Percentiles rank a stretch among this genome's conserved stretches.
Evolutionary conservation across 176 grass and related monocot genomes (phyloP).

Genomic region (Oryza longistaminata): DNA sequence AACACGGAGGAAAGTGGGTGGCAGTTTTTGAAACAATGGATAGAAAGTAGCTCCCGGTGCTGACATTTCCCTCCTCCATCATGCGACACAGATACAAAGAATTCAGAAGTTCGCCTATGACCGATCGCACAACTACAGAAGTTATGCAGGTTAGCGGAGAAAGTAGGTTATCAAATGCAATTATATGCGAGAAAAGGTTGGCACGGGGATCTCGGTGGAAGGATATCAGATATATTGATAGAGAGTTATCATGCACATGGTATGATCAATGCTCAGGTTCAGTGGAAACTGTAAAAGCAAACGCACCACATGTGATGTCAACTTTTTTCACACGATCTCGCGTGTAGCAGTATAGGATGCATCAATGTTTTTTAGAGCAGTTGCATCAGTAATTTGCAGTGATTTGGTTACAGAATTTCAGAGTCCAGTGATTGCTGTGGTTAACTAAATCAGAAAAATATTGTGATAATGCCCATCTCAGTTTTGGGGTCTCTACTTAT

Average conservation of each 20-base stretch:
- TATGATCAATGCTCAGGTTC: constrained; percentile 43
- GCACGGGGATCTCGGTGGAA: constrained; percentile 47
- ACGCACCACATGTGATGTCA: constrained; percentile 19
- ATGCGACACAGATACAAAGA: not conserved
- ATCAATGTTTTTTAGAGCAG: not conserved
- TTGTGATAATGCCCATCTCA: constrained; percentile 27
- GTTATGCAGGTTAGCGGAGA: constrained; percentile 11
- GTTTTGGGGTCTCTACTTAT: constrained; percentile 43
- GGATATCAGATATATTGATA: constrained; percentile 15
- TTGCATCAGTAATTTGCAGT: not conserved
- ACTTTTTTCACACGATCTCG: constrained; percentile 27
- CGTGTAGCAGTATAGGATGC: not conserved
- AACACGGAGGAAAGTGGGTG: constrained; percentile 20
- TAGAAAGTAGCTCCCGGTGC: not conserved
- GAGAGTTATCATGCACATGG: constrained; percentile 33
- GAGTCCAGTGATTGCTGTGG: not conserved
- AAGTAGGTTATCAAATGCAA: constrained; percentile 7
- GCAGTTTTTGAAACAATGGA: not conserved
- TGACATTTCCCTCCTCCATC: not conserved
- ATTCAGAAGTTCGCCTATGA: constrained; percentile 37
- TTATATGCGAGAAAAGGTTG: constrained; percentile 28
- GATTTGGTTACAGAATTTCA: not conserved
- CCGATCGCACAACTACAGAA: not conserved
- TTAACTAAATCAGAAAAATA: not conserved
- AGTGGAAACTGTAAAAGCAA: constrained; percentile 32